phyloP scores from a whole-genome alignment of 305 asterid species.

The Ilex paraguariensis region DNA sequence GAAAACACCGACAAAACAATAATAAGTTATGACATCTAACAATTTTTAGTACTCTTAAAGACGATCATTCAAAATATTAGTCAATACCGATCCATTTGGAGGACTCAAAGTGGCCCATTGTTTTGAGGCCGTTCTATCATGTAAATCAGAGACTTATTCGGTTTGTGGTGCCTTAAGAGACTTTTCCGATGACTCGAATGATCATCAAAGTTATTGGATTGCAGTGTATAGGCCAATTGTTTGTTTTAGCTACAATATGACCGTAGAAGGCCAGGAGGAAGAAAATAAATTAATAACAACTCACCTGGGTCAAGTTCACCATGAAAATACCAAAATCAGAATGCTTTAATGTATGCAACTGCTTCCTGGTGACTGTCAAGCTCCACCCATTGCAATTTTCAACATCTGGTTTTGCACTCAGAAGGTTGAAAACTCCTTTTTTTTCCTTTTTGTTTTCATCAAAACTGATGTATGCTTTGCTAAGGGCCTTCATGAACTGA shows the following conservation, averaged over 20 bases:
- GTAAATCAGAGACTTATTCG: too few relatives aligned
- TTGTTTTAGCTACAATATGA: background rate
- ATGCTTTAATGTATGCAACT: slow-evolving; percentile 38
- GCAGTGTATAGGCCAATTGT: too few relatives aligned
- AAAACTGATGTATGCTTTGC: slow-evolving; percentile 25
- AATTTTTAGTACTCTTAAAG: background rate
- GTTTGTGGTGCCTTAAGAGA: too few relatives aligned
- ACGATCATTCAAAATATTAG: too few relatives aligned
- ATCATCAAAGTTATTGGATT: too few relatives aligned
- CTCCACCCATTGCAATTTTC: slow-evolving; percentile 88
- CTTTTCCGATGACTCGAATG: too few relatives aligned
- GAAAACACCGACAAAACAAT: background rate
- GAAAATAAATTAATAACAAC: slow-evolving; percentile 15
- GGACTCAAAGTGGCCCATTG: too few relatives aligned
- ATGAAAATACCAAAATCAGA: slow-evolving; percentile 56
- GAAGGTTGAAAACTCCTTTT: slow-evolving; percentile 40
- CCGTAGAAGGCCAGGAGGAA: background rate
- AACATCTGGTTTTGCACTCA: slow-evolving; percentile 58
- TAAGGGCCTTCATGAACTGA: slow-evolving; percentile 24
- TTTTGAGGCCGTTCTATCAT: too few relatives aligned
- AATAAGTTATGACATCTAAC: background rate
- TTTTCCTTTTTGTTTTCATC: slow-evolving; percentile 38
- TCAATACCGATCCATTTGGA: too few relatives aligned
- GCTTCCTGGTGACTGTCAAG: slow-evolving; percentile 49
- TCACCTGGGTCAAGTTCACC: slow-evolving; percentile 76